phyloP scores from a whole-genome alignment of 1,139 yeast species.

The Saccharomycopsis hybrid region DNA sequence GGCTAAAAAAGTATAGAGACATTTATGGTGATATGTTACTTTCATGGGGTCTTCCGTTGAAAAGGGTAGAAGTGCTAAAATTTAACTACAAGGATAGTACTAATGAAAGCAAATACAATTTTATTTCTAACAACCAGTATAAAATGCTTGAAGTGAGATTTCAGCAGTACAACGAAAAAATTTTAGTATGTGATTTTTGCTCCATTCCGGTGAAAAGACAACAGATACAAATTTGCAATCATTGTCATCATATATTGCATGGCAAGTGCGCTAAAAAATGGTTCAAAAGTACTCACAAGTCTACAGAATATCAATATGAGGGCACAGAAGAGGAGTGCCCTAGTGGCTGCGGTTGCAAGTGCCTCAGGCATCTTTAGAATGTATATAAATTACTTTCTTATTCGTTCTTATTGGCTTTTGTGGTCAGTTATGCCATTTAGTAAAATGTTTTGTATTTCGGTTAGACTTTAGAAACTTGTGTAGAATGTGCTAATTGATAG shows the following conservation, averaged over 20 bases:
- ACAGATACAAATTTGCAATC: slow-evolving; percentile 59
- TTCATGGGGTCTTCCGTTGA: slow-evolving; percentile 76
- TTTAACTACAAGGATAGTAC: slow-evolving; percentile 59
- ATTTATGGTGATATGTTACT: slow-evolving; percentile 78
- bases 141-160: slow-evolving; percentile 12
- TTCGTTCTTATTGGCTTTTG: background rate
- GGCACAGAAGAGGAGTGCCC: slow-evolving; percentile 56
- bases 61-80: slow-evolving; percentile 71
- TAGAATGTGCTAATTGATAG: too few relatives aligned
- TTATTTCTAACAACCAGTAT: slow-evolving; percentile 16
- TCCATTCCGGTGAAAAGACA: slow-evolving; percentile 47
- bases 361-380: slow-evolving; percentile 34
- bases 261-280: slow-evolving; percentile 72
- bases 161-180: background rate
- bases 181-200: slow-evolving; percentile 54
- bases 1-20: slow-evolving; percentile 33
- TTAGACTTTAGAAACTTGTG: too few relatives aligned
- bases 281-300: slow-evolving; percentile 59
- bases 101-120: slow-evolving; percentile 23
- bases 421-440: too few relatives aligned
- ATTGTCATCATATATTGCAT: slow-evolving; percentile 77
- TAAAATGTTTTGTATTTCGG: too few relatives aligned
- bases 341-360: slow-evolving; percentile 84
- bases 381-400: too few relatives aligned
- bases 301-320: too few relatives aligned